Base-by-base conservation (phyloP, 768 basidiomycete species). In the Suillus alpinus region DNA sequence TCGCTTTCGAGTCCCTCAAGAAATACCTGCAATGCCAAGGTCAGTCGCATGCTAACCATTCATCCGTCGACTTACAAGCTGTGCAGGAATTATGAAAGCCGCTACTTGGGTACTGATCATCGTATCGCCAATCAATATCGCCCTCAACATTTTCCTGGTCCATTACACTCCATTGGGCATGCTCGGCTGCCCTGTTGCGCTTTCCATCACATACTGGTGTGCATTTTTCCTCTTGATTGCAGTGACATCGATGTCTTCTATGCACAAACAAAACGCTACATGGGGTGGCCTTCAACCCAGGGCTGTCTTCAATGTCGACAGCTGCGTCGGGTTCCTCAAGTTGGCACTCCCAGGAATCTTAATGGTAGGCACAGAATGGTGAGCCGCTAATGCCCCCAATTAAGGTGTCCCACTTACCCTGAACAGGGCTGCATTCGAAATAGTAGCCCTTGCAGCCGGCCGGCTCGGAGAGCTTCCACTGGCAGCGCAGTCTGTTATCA, bases 331-430 rank as follows among this genome's bases (percentile, higher is more conserved):
- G 23, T 91, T 92, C 71, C 78, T 89, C 31, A 80, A 78, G 57
- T 80, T 92, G 46, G 90, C 88, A 0, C 66, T 91, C n/a, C 89
- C 90, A 0, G 91, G 89, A 0, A 88, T 92, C 47, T 66, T 90
- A 31, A 91, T 91, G 89, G 83, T 91, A 32, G 88, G 87, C 23
- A 89, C 89, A 4, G 91, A 92, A 76, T 92, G 89, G 89, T 89
- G 67, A 58, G 79, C 36, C 41, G 29, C 41, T 41, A 37, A 58
- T 29, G 32, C 34, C 37, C 16, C 20, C 2, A 13, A 4, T 52
- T 14, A 37, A 13, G 39, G 12, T 29, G 29, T n/a, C 4, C n/a
- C 8, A 51, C 39, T 36, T n/a, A 60, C 46, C 46, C 62, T 50
- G 34, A 47, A 60, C 43, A 90, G 89, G 89, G 87, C 86, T 47